Percentiles rank a stretch among this genome's conserved stretches.
Evolutionary conservation across 768 basidiomycete species (phyloP).

Genomic region (Antrodiella citrinella): DNA sequence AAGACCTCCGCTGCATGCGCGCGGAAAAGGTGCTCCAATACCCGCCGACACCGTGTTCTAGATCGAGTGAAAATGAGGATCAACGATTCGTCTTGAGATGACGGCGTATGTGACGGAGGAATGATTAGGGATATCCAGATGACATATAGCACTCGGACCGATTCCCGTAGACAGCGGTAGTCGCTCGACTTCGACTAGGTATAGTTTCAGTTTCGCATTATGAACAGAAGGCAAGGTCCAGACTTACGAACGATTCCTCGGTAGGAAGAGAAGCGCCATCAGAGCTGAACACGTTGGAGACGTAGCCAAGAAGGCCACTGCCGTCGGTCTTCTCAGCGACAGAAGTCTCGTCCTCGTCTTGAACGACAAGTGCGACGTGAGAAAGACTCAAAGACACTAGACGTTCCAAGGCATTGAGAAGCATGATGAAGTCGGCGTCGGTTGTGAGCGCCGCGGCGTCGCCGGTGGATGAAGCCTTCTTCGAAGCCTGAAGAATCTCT

Average conservation of each 20-base stretch:
- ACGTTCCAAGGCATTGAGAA: slow-evolving; percentile 79
- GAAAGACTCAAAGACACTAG: slow-evolving; percentile 68
- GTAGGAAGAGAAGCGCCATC: too few species aligned
- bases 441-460: slow-evolving; percentile 47
- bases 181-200: too few species aligned
- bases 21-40: slow-evolving; percentile 81
- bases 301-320: slow-evolving; percentile 75
- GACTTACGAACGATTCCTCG: slow-evolving; percentile 53
- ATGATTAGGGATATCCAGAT: slow-evolving; percentile 54
- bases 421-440: slow-evolving; percentile 78
- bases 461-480: slow-evolving; percentile 25
- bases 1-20: slow-evolving; percentile 74
- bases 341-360: slow-evolving; percentile 49
- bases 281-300: slow-evolving; percentile 84
- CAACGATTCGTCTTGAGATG: slow-evolving; percentile 60
- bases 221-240: too few species aligned
- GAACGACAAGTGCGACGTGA: slow-evolving; percentile 40
- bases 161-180: slow-evolving; percentile 71
- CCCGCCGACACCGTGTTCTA: slow-evolving; percentile 63
- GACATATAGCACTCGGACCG: slow-evolving; percentile 67
- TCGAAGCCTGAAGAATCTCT: slow-evolving; percentile 42
- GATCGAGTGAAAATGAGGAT: slow-evolving; percentile 60
- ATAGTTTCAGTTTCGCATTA: too few species aligned
- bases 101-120: slow-evolving; percentile 30
- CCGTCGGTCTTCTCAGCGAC: slow-evolving; percentile 49